A percentile compares a stretch with the other conserved stretches of the same genome.
Conservation (phyloP, 2,329 filamentous ascomycete species). For the Penicillium thymicola region DNA sequence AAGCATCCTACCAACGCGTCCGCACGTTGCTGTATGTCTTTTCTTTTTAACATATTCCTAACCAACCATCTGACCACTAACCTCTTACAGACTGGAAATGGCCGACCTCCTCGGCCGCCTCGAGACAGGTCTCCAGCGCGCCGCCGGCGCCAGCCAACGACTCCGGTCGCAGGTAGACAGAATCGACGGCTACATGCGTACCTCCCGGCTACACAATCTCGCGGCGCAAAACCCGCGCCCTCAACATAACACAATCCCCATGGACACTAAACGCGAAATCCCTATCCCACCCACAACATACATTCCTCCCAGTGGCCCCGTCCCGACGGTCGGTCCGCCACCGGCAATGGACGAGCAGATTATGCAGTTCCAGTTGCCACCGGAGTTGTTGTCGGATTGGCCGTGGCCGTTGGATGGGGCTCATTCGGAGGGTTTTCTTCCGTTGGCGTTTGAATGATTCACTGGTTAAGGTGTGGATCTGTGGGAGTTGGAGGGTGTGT, state of each 20-base stretch:
- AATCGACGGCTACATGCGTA: constrained; percentile 46
- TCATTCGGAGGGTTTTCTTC: constrained; percentile 24
- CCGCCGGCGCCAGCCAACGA: constrained; percentile 39
- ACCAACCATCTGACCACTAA: neutral
- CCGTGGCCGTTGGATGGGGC: constrained; percentile 35
- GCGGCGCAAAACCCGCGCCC: constrained; percentile 2
- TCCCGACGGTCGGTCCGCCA: constrained; percentile 2
- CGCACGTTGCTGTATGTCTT: constrained; percentile 38
- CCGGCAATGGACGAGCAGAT: constrained; percentile 20
- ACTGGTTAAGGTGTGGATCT: neutral
- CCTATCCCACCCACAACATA: constrained; percentile 9
- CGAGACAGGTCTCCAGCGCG: constrained; percentile 42
- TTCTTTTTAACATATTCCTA: neutral
- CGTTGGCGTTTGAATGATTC: constrained; percentile 22
- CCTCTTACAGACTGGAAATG: constrained; percentile 34
- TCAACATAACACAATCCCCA: constrained; percentile 5
- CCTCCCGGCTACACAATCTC: constrained; percentile 18
- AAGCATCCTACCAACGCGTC: constrained; percentile 43
- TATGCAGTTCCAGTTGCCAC: constrained; percentile 41
- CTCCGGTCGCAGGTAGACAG: constrained; percentile 43
- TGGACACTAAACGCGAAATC: constrained; percentile 9
- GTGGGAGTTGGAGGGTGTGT: neutral
- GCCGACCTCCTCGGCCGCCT: constrained; percentile 47
- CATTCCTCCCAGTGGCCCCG: constrained; percentile 2
- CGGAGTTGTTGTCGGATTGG: constrained; percentile 43